Conservation (phyloP, 805 yeast species). For the Sugiyamaella floridensis region DNA sequence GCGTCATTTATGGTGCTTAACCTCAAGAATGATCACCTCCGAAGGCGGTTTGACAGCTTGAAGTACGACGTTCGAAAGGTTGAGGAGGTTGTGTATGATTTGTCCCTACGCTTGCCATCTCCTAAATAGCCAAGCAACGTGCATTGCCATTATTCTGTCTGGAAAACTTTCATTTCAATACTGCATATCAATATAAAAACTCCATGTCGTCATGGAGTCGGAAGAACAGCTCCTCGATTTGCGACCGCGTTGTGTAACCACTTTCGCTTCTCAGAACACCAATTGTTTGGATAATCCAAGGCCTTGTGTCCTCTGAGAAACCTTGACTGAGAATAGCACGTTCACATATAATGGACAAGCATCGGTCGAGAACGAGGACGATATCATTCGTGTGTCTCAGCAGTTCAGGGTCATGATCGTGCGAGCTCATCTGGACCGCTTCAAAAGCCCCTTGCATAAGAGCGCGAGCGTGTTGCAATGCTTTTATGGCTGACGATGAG, state of each 20-base stretch:
- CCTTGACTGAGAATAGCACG: constrained; percentile 3
- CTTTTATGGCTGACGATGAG: neutral
- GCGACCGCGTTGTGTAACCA: constrained; percentile 16
- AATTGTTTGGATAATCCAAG: constrained; percentile 19
- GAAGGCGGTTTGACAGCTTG: constrained; percentile 26
- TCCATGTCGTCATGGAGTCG: neutral
- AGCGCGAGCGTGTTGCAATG: constrained; percentile 2
- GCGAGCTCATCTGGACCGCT: neutral
- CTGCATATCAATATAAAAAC: neutral
- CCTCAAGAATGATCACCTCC: constrained; percentile 27
- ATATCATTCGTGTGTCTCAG: neutral
- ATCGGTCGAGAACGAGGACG: constrained; percentile 11
- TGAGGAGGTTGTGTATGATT: constrained; percentile 28
- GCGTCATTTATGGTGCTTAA: constrained; percentile 24
- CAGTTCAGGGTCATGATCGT: neutral
- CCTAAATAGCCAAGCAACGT: neutral
- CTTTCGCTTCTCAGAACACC: constrained; percentile 17
- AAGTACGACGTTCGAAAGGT: constrained; percentile 30
- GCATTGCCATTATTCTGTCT: neutral
- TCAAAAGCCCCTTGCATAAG: constrained; percentile 2
- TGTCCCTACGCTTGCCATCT: constrained; percentile 19
- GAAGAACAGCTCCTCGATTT: constrained; percentile 13
- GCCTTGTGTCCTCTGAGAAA: constrained; percentile 14
- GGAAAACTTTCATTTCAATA: neutral
- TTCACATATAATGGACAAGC: constrained; percentile 7